Evolutionary conservation across 2,329 filamentous ascomycete genomes (phyloP), one percentile per base, ranked within the genome.

Genomic region (Diaporthe vaccinii): DNA sequence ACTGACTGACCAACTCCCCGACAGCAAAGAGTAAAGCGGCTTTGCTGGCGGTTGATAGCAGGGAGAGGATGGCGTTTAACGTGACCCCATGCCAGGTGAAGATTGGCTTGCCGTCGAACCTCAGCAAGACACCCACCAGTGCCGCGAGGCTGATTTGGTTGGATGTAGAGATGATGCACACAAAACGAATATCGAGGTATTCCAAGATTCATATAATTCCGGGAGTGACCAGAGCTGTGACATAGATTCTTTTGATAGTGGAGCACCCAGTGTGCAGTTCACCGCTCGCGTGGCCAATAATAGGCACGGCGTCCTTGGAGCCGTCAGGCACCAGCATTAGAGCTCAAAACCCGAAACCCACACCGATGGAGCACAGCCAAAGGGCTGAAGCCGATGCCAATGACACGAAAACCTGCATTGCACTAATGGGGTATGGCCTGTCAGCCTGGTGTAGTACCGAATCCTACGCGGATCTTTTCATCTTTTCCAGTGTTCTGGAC

Each of bases 11-110:
- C 20, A 70, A 57, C 39, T 70, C 69, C 31, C 31, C 34, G 31
- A 68, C 44, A 31, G 69, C 69, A 8, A 39, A 73, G 22, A 75
- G 44, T 14, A 75, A 15, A 0, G 65, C 57, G 15, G 69, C 69
- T 5, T 73, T 73, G 25, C 55, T 55, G 28, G 69, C 59, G 6
- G 68, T 58, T 5, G 74, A 73, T 20, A 75, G 51, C 20, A 75
- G 58, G 7, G 69, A 70, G 10, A 75, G 58, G 31, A 75, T 22
- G 8, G 74, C 28, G 51, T 68, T 73, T 2, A 75, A 49, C 14
- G 58, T 75, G 36, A 75, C 59, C 7, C 41, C 58, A n/a, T 73
- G 22, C 74, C 69, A 73, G 58, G 61, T 59, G 69, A 53, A 65
- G 14, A 70, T 51, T 2, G 57, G 34, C 36, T 68, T 53, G 20